These are phyloP conservation scores for Shiraia bambusicola DNA, from an alignment of 2,329 filamentous ascomycete genomes.

Conservation along the genomic window DNA sequence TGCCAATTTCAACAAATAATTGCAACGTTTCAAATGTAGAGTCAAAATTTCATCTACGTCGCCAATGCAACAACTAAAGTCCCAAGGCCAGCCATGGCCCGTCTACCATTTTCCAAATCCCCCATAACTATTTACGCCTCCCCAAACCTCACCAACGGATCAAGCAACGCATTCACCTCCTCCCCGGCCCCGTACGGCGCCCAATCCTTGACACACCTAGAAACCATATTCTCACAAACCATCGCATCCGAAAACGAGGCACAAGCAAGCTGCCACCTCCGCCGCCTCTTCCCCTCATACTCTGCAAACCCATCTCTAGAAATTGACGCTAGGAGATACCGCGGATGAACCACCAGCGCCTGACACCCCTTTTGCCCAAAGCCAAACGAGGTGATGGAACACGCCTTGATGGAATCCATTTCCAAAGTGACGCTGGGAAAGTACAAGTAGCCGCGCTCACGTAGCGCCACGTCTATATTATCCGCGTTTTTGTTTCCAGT, in stretches of 20 bases:
- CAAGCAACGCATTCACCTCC: too few relatives aligned
- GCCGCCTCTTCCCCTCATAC: constrained; percentile 87
- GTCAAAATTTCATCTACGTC: too few relatives aligned
- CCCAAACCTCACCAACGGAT: too few relatives aligned
- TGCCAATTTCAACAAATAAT: too few relatives aligned
- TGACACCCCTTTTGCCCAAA: constrained; percentile 99
- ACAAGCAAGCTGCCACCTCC: too few relatives aligned
- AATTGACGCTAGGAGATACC: constrained; percentile 92
- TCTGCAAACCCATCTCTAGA: constrained; percentile 78
- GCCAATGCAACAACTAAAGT: too few relatives aligned
- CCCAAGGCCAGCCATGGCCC: too few relatives aligned
- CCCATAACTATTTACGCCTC: too few relatives aligned
- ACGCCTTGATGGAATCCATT: constrained; percentile 97
- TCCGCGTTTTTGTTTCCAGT: constrained; percentile 98
- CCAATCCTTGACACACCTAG: constrained; percentile 86
- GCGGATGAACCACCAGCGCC: constrained; percentile 93
- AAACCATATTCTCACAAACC: too few relatives aligned
- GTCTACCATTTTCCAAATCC: too few relatives aligned
- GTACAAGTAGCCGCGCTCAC: constrained; percentile 96
- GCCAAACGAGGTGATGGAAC: constrained; percentile 97
- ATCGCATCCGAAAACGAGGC: too few relatives aligned
- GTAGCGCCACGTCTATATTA: constrained; percentile 94
- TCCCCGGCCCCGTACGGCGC: constrained; percentile 88
- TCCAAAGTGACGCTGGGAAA: constrained; percentile 95
- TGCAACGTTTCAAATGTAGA: too few relatives aligned